Evolutionary conservation across 148 eudicot genomes (phyloP), one percentile per base, ranked within the genome.

Genomic region (Salicornia ramosissima): DNA sequence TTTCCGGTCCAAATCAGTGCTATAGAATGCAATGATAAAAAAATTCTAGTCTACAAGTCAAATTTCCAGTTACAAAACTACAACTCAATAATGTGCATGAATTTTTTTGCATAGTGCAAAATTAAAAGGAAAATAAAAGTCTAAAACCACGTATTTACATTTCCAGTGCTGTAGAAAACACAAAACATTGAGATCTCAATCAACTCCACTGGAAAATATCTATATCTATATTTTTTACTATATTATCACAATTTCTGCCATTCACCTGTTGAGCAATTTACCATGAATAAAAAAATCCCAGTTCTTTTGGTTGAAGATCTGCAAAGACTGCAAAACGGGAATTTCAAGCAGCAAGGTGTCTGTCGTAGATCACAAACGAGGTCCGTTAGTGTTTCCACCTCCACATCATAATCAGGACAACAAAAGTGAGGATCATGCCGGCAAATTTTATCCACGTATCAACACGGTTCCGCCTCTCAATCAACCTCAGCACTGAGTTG

Each of bases 381-480:
- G 33, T n/a, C 16, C 59, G 31, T 80, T 73, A 85, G 55, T 84
- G 81, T 22, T 85, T 80, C 97, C 96, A 91, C 83, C 89, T 81
- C 97, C 92, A 89, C 63, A 91, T 79, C 61, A 80, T 59, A 65
- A 89, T 76, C 36, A 91, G 62, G 72, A 87, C 71, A 49, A 89
- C 63, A 71, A 91, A 43, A 4, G 97, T 91, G 46, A 91, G 68
- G 70, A 76, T 51, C 97, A 91, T 89, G 81, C 96, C 97, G 31
- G 81, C 87, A 28, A 76, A 89, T 73, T 91, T 91, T 39, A 91
- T 91, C 96, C 88, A 87, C 58, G 82, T 83, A 78, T 91, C 97
- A 24, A 83, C 80, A 14, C 97, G 90, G 59, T 84, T 87, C 71
- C 96, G 81, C 76, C 87, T 89, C 79, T 91, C 92, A 22, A 91